phyloP scores from a whole-genome alignment of 2,329 filamentous ascomycete species.

The Ophiostoma tasmaniense region DNA sequence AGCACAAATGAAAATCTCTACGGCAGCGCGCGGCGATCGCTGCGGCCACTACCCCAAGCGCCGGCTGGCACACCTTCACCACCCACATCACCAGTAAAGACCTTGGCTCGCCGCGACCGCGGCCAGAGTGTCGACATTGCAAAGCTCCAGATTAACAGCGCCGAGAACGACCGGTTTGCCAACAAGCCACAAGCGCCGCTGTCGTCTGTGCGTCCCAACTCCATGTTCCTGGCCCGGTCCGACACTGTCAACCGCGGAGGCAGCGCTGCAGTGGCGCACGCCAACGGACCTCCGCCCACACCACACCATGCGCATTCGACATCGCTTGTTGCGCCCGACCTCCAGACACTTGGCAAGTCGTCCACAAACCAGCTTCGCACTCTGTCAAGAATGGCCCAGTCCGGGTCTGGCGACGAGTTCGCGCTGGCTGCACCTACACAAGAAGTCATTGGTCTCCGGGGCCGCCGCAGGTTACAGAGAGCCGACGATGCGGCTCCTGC shows the following conservation, averaged over 20 bases:
- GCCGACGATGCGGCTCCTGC: constrained; percentile 45
- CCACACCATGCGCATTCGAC: constrained; percentile 30
- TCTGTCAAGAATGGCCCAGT: constrained; percentile 72
- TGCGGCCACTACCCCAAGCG: constrained; percentile 64
- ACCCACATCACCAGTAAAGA: constrained; percentile 25
- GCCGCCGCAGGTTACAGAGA: constrained; percentile 73
- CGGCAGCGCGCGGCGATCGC: constrained; percentile 63
- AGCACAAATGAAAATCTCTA: constrained; percentile 52
- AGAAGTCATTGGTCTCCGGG: constrained; percentile 80
- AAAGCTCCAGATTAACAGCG: constrained; percentile 7
- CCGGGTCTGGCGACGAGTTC: constrained; percentile 69
- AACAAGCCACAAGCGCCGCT: constrained; percentile 35
- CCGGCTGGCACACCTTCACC: constrained; percentile 38
- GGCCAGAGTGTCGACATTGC: constrained; percentile 58
- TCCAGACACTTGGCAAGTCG: constrained; percentile 76
- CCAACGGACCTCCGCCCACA: constrained; percentile 28
- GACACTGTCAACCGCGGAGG: constrained; percentile 41
- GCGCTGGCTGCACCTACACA: constrained; percentile 67
- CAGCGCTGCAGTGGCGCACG: constrained; percentile 27
- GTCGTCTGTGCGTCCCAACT: constrained; percentile 45
- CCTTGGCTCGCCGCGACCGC: constrained; percentile 30
- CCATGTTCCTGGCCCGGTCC: constrained; percentile 51
- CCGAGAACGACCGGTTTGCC: constrained; percentile 17
- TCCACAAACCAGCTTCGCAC: constrained; percentile 84
- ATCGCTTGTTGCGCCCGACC: constrained; percentile 58